phyloP scores from a whole-genome alignment of 2,329 filamentous ascomycete species.

The Akanthomyces lecanii region DNA sequence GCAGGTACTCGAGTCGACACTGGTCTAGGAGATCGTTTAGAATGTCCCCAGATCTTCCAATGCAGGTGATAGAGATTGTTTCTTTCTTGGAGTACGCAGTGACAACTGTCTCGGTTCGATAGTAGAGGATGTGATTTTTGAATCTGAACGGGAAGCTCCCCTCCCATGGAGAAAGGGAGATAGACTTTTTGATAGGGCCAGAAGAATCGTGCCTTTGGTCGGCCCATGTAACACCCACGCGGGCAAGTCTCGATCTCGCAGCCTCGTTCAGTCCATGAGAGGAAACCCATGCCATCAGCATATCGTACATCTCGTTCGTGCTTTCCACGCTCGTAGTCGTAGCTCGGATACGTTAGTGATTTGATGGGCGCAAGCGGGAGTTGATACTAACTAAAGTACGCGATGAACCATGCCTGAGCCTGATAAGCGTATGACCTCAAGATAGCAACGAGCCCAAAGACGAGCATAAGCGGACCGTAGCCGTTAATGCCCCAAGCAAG shows the following conservation, averaged over 20 bases:
- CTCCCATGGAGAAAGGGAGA: neutral
- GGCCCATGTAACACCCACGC: neutral
- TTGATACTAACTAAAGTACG: constrained; percentile 1
- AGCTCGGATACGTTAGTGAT: neutral
- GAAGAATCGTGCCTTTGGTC: neutral
- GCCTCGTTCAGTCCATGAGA: neutral
- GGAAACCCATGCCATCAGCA: constrained; percentile 1
- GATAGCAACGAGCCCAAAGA: neutral
- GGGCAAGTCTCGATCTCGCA: neutral
- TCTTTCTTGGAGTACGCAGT: neutral
- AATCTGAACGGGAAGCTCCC: neutral
- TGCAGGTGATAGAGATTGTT: neutral
- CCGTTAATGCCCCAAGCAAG: neutral
- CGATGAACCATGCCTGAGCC: neutral
- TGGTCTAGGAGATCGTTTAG: neutral
- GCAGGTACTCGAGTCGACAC: neutral
- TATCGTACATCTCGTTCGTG: neutral
- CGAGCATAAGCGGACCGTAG: neutral
- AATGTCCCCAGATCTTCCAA: neutral
- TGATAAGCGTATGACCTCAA: neutral
- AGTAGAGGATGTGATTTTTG: neutral
- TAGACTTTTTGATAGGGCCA: neutral
- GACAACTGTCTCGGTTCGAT: neutral
- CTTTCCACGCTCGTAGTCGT: neutral
- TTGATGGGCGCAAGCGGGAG: neutral